A percentile compares a stretch with the other conserved stretches of the same genome.
phyloP scores from a whole-genome alignment of 768 basidiomycete genomes.

The Asterophora lycoperdoides region DNA sequence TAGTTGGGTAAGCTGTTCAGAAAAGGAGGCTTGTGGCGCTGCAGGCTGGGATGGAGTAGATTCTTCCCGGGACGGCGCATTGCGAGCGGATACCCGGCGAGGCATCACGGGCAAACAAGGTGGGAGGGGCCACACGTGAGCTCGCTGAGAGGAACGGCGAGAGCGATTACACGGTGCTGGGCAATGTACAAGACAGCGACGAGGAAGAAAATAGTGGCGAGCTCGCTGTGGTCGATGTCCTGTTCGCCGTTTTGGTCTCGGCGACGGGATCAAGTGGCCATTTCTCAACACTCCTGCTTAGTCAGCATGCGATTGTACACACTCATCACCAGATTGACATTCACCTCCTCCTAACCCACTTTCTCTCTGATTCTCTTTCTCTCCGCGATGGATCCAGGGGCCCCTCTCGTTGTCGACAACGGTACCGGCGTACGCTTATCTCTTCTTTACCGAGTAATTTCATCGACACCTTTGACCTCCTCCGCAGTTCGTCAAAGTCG shows the following conservation, averaged over 20 bases:
- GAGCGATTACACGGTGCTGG: background rate
- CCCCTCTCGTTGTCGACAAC: constrained; percentile 79
- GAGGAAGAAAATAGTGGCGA: constrained; percentile 3
- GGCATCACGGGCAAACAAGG: constrained; percentile 39
- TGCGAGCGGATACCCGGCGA: constrained; percentile 48
- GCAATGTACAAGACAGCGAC: background rate
- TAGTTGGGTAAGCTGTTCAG: constrained; percentile 47
- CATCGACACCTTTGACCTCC: constrained; percentile 9
- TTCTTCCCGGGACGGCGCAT: constrained; percentile 25
- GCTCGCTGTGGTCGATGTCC: constrained; percentile 12
- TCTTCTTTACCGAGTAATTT: background rate
- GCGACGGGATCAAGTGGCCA: constrained; percentile 13
- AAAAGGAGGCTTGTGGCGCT: constrained; percentile 20
- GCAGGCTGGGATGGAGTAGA: constrained; percentile 26
- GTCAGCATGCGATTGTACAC: no score
- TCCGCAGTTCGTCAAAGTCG: constrained; percentile 82
- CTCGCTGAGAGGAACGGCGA: background rate
- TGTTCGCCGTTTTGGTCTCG: constrained; percentile 14
- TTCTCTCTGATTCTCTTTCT: no score
- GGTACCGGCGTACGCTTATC: constrained; percentile 74
- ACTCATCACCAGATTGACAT: no score
- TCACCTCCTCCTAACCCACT: no score
- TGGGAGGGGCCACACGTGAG: constrained; percentile 10
- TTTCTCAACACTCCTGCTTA: constrained; percentile 8
- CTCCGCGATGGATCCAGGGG: constrained; percentile 38